These are phyloP conservation scores for Metschnikowia gelsemii DNA, from an alignment of 805 yeast species.

Conservation along the genomic window DNA sequence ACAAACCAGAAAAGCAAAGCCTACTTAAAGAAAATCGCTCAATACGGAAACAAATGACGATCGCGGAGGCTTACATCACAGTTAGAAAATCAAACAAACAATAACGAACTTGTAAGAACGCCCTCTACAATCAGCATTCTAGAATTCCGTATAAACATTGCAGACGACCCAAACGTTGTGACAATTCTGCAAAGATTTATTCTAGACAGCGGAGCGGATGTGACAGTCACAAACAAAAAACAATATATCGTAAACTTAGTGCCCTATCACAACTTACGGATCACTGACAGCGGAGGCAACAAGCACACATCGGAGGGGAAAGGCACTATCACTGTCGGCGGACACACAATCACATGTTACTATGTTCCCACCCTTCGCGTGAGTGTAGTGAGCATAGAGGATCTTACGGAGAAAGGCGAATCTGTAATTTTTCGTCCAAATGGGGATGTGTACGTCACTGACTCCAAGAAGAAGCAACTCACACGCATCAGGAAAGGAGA, in stretches of 20 bases:
- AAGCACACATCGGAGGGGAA: background rate
- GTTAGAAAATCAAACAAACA: no score
- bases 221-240: background rate
- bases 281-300: background rate
- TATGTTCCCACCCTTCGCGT: constrained; percentile 1
- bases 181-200: no score
- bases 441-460: background rate
- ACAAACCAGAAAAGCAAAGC: no score
- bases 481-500: background rate
- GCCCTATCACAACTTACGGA: background rate
- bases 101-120: no score
- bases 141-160: no score
- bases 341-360: constrained; percentile 1
- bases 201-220: constrained; percentile 1
- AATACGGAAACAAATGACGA: no score
- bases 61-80: no score
- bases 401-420: background rate
- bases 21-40: no score
- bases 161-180: no score
- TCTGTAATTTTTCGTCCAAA: background rate
- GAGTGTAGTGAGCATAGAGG: constrained; percentile 1
- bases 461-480: background rate
- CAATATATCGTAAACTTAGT: background rate
- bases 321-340: constrained; percentile 1
- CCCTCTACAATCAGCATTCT: no score